A percentile compares a stretch with the other conserved stretches of the same genome.
phyloP scores from a whole-genome alignment of 257 asterid species.

The Solanum virginianum region DNA sequence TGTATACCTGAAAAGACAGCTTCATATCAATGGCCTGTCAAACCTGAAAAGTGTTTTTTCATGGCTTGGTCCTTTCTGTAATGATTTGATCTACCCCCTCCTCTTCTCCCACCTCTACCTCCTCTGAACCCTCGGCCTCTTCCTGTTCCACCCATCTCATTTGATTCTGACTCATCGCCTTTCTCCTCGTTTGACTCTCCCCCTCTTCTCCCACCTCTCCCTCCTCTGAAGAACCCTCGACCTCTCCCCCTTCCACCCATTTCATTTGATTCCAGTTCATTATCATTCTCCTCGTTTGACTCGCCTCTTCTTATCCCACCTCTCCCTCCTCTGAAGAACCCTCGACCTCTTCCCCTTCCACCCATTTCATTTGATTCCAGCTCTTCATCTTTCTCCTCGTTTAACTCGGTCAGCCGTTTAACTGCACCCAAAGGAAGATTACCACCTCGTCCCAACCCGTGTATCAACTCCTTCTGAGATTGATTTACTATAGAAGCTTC shows the following conservation, averaged over 20 bases:
- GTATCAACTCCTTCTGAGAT: slow-evolving; percentile 51
- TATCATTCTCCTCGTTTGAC: slow-evolving; percentile 3
- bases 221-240: slow-evolving; percentile 25
- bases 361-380: slow-evolving; percentile 7
- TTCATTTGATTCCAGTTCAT: slow-evolving; percentile 8
- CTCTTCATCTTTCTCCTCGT: slow-evolving; percentile 4
- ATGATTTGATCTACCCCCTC: slow-evolving; percentile 19
- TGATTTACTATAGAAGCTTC: slow-evolving; percentile 65
- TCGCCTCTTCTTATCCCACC: slow-evolving; percentile 25
- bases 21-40: slow-evolving; percentile 21
- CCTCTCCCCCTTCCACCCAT: slow-evolving; percentile 14
- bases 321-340: slow-evolving; percentile 32
- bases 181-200: slow-evolving; percentile 4
- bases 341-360: slow-evolving; percentile 20
- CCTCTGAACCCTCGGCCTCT: slow-evolving; percentile 24
- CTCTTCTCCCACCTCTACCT: slow-evolving; percentile 38
- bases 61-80: slow-evolving; percentile 54
- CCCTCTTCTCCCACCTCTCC: slow-evolving; percentile 40
- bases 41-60: slow-evolving; percentile 64
- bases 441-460: slow-evolving; percentile 93
- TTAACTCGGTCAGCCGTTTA: slow-evolving; percentile 12
- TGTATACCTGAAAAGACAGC: background rate
- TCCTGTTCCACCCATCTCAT: slow-evolving; percentile 1
- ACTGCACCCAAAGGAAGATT: slow-evolving; percentile 68
- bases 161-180: slow-evolving; percentile 4